phyloP scores from a whole-genome alignment of 441 rosid genomes.

The Euphorbia schlechtendalii region DNA sequence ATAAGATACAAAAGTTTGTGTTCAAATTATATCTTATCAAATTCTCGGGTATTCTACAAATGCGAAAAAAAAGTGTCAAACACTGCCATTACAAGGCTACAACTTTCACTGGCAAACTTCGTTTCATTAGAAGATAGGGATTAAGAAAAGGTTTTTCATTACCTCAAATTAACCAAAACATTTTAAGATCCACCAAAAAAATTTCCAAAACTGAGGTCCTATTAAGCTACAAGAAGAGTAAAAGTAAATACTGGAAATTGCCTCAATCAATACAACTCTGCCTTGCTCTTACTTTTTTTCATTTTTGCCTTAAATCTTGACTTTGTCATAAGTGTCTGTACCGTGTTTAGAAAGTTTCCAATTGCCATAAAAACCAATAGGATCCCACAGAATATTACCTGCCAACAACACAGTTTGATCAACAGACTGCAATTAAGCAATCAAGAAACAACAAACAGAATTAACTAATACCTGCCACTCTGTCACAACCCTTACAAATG shows the following conservation, averaged over 20 bases:
- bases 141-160: constrained; percentile 27
- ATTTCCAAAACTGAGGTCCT: constrained; percentile 26
- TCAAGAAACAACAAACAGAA: not conserved
- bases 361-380: constrained; percentile 85
- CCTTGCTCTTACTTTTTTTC: constrained; percentile 82
- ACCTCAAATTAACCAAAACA: constrained; percentile 23
- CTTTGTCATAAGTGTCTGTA: constrained; percentile 73
- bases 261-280: constrained; percentile 38
- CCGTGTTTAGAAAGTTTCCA: constrained; percentile 85
- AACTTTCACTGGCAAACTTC: not conserved
- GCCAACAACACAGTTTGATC: constrained; percentile 24
- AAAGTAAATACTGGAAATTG: constrained; percentile 10
- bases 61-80: too few species aligned
- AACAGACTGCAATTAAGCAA: constrained; percentile 10
- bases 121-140: too few species aligned
- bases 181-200: constrained; percentile 5
- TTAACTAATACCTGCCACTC: constrained; percentile 76
- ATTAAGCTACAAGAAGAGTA: constrained; percentile 18
- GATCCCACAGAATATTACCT: constrained; percentile 74
- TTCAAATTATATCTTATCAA: too few species aligned
- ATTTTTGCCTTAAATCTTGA: constrained; percentile 97
- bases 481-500: constrained; percentile 59
- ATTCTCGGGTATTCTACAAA: too few species aligned
- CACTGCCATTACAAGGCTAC: too few species aligned
- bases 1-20: too few species aligned